Evolutionary conservation across 441 rosid species (phyloP), one percentile per base, ranked within the genome.

Genomic region (Sinapis alba): DNA sequence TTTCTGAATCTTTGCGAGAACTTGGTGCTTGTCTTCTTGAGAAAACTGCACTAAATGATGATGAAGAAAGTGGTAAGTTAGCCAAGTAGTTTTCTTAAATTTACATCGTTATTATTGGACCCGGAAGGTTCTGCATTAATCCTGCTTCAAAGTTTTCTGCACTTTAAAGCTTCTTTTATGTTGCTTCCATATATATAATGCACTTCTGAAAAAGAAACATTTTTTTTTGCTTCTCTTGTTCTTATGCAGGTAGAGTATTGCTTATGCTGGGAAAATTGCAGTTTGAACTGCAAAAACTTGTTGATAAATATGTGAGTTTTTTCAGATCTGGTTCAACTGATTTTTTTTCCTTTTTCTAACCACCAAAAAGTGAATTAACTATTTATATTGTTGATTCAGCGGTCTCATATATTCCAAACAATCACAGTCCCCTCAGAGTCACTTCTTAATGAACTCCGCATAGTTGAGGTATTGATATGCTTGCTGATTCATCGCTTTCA

Each of bases 401-500:
- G 96, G 28, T 83, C 88, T 72, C 90, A 88, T 82, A 76, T 90
- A 79, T 79, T 73, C 71, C 83, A 84, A 81, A 90, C 96, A 15
- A 90, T 90, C 82, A 86, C 93, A 75, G 43, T 67, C 57, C 96
- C 96, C 57, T 90, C 96, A 4, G 90, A 90, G 74, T 90, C 96
- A 28, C 96, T 90, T 83, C 96, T 90, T 69, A 87, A 88, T 78
- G 93, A 90, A 84, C 91, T 90, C 79, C 85, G 80, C 79, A 87
- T 84, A 7, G 93, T 90, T 79, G 96, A 90, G 93, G 93, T 83
- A 53, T 50, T 67, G 6, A 15, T 54, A 66, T 15, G 27, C 53
- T 71, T 51, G 51, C 65, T 28, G 12, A 38, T 53, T 60, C 51
- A 60, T 1, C 66, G 56, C 32, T 8, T 51, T 45, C 36, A 43